Evolutionary conservation across 192 early-diverging fungal genomes (phyloP).

Genomic region (Mortierella claussenii): DNA sequence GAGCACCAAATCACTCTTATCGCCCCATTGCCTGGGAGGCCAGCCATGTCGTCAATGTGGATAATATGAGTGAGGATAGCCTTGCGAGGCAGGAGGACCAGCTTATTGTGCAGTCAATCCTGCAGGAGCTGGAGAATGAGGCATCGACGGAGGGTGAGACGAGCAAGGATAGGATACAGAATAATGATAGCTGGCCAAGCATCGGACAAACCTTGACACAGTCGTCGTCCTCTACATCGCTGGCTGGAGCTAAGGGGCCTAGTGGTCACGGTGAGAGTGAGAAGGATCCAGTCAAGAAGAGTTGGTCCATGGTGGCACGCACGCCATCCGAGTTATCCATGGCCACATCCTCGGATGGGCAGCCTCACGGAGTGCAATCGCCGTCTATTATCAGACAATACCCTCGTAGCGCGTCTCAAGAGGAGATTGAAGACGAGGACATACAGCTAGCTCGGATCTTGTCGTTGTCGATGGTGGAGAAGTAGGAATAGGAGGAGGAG

Average conservation of each 20-base stretch:
- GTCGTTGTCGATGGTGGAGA: conserved; percentile 45
- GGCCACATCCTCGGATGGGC: not conserved
- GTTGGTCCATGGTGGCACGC: conserved; percentile 43
- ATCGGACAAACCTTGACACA: conserved; percentile 3
- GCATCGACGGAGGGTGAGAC: conserved; percentile 2
- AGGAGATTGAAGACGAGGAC: conserved; percentile 46
- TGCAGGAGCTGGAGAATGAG: conserved; percentile 21
- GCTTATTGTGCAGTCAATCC: conserved; percentile 26
- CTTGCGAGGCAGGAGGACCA: conserved; percentile 25
- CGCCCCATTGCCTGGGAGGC: conserved; percentile 10
- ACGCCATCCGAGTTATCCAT: conserved; percentile 9
- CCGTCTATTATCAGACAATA: conserved; percentile 36
- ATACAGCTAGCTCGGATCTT: conserved; percentile 44
- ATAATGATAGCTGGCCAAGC: conserved; percentile 18
- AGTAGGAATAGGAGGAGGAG: conserved; percentile 6
- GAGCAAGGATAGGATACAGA: too few species aligned
- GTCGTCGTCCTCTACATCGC: not conserved
- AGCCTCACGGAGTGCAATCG: not conserved
- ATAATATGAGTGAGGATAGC: not conserved
- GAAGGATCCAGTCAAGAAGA: conserved; percentile 12
- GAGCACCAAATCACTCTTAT: not conserved
- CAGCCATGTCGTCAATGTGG: conserved; percentile 35
- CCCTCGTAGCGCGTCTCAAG: conserved; percentile 6
- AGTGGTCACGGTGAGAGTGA: not conserved
- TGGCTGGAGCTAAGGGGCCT: not conserved